Conservation (phyloP, 148 eudicot species). For the Vaccinium corymbosum region DNA sequence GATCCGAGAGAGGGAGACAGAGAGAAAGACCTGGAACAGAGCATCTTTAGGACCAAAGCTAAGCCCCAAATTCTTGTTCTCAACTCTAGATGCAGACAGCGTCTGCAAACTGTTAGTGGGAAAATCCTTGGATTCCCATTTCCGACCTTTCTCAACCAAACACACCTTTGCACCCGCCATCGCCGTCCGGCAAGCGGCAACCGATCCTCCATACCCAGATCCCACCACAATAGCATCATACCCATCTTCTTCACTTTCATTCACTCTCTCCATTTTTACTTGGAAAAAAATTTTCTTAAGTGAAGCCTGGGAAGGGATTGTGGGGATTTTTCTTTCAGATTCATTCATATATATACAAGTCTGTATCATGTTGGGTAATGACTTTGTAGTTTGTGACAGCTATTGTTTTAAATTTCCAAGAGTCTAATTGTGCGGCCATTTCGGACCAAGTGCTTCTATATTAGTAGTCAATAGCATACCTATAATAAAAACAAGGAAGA, state of each 20-base stretch:
- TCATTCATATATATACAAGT: background rate
- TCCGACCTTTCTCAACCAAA: slow-evolving; percentile 36
- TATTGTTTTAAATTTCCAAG: too few species aligned
- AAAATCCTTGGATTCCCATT: slow-evolving; percentile 35
- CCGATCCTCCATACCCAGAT: slow-evolving; percentile 44
- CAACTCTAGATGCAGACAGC: slow-evolving; percentile 24
- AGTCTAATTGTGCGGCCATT: too few species aligned
- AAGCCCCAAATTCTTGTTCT: slow-evolving; percentile 21
- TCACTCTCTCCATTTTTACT: slow-evolving; percentile 16
- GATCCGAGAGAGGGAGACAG: too few species aligned
- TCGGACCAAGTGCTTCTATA: too few species aligned
- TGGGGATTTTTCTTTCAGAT: background rate
- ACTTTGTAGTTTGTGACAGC: too few species aligned
- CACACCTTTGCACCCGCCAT: slow-evolving; percentile 33
- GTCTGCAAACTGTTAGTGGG: slow-evolving; percentile 26
- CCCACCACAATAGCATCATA: slow-evolving; percentile 42
- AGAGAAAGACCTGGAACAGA: slow-evolving; percentile 25
- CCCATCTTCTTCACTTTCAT: slow-evolving; percentile 18
- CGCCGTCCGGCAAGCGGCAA: slow-evolving; percentile 37
- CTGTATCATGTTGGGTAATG: too few species aligned
- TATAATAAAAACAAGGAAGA: too few species aligned
- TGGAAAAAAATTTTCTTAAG: background rate
- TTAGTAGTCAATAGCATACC: too few species aligned
- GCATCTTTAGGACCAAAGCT: slow-evolving; percentile 30
- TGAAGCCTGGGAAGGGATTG: background rate